These are phyloP conservation scores for Lignosus rhinocerotis DNA, from an alignment of 1,284 basidiomycete species.

Conservation along the genomic window DNA sequence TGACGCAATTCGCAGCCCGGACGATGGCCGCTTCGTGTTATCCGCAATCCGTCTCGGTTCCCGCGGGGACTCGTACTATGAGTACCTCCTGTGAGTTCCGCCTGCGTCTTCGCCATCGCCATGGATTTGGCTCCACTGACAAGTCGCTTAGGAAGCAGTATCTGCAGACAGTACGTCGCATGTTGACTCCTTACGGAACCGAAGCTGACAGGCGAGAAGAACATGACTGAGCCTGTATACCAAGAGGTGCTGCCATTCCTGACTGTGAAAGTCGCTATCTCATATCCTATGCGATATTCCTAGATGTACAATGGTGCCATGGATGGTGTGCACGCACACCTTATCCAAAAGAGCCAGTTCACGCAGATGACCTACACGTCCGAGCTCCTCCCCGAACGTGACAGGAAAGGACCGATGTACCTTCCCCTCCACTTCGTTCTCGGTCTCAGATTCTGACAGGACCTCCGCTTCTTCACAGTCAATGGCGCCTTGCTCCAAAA, in stretches of 20 bases:
- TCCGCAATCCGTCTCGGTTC: slow-evolving; percentile 89
- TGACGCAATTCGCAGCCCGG: slow-evolving; percentile 43
- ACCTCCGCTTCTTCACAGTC: slow-evolving; percentile 38
- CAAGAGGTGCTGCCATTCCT: slow-evolving; percentile 50
- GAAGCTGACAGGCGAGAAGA: slow-evolving; percentile 58
- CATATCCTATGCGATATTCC: neutral
- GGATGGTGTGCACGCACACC: slow-evolving; percentile 75
- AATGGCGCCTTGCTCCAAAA: slow-evolving; percentile 77
- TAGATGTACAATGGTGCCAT: slow-evolving; percentile 90
- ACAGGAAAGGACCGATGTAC: slow-evolving; percentile 51
- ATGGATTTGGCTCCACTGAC: neutral
- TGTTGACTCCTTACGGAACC: slow-evolving; percentile 4
- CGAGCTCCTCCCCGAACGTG: slow-evolving; percentile 70
- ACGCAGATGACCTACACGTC: slow-evolving; percentile 76
- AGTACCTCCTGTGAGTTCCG: slow-evolving; percentile 77
- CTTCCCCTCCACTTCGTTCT: neutral
- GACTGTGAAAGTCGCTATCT: neutral
- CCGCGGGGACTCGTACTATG: slow-evolving; percentile 93
- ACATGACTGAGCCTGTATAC: slow-evolving; percentile 79
- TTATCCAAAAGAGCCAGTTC: slow-evolving; percentile 65
- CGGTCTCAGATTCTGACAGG: slow-evolving; percentile 1
- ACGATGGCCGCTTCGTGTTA: slow-evolving; percentile 69
- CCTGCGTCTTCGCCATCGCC: neutral
- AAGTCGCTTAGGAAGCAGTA: slow-evolving; percentile 66
- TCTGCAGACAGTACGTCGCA: slow-evolving; percentile 66